A percentile compares a stretch with the other conserved stretches of the same genome.
phyloP scores from a whole-genome alignment of 139 green algal genomes.

The Zygnema cylindricum region DNA sequence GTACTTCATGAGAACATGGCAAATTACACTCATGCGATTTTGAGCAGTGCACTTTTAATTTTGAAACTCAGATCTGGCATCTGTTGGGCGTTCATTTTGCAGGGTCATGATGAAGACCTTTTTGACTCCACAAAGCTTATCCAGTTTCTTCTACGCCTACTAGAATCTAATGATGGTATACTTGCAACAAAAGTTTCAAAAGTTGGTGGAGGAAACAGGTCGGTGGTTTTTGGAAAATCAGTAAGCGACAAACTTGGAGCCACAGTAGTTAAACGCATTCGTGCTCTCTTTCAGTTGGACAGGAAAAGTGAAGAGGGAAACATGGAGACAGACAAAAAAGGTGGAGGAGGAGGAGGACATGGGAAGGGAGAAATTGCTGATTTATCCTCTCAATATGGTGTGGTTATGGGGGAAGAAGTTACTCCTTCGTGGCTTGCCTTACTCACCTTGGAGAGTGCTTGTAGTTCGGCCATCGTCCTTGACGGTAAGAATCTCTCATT shows the following conservation, averaged over 20 bases:
- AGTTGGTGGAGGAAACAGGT: no score
- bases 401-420: constrained; percentile 5
- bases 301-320: not conserved
- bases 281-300: not conserved
- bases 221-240: not conserved
- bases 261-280: not conserved
- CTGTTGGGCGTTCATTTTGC: no score
- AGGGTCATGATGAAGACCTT: constrained; percentile 23
- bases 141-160: constrained; percentile 15
- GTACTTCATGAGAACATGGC: no score
- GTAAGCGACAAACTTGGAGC: not conserved
- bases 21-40: no score
- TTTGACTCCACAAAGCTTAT: constrained; percentile 27
- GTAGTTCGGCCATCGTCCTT: constrained; percentile 17
- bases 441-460: constrained; percentile 34
- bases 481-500: not conserved
- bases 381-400: not conserved
- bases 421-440: constrained; percentile 26
- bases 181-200: no score
- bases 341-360: not conserved
- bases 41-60: no score
- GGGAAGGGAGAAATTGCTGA: not conserved
- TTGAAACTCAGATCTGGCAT: no score
- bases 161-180: not conserved
- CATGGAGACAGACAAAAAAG: not conserved